These are phyloP conservation scores for Termitomyces sp. DNA, from an alignment of 1,284 basidiomycete genomes.

Conservation along the genomic window DNA sequence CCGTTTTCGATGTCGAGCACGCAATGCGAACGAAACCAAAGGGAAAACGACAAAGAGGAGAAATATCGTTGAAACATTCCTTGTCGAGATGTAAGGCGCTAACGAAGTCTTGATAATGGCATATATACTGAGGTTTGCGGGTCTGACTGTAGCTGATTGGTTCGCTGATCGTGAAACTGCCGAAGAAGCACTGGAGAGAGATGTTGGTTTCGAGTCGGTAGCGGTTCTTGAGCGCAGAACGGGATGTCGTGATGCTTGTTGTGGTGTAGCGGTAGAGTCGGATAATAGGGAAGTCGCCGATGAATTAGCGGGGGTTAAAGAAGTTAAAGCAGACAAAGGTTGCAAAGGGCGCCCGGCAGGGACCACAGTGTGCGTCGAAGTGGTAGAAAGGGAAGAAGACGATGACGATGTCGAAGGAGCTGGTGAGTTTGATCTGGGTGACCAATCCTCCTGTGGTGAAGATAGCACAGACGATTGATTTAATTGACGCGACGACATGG, in stretches of 20 bases:
- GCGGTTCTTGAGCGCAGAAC: constrained; percentile 15
- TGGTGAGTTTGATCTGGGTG: constrained; percentile 36
- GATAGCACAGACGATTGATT: constrained; percentile 9
- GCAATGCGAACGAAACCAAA: constrained; percentile 51
- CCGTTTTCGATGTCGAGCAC: constrained; percentile 37
- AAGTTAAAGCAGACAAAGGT: constrained; percentile 13
- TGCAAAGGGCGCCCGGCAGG: constrained; percentile 30
- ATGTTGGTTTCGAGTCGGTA: constrained; percentile 23
- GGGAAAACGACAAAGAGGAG: constrained; percentile 59
- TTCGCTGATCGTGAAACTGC: constrained; percentile 23
- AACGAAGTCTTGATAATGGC: constrained; percentile 42
- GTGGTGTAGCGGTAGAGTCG: constrained; percentile 16
- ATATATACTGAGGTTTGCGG: constrained; percentile 37
- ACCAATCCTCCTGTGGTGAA: constrained; percentile 1
- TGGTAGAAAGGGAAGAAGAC: constrained; percentile 52
- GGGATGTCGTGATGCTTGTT: constrained; percentile 12
- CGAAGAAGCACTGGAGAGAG: constrained; percentile 16
- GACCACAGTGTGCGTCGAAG: constrained; percentile 52
- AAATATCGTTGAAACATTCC: constrained; percentile 45
- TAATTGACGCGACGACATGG: constrained; percentile 25
- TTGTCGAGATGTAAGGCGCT: constrained; percentile 39
- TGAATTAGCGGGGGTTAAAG: constrained; percentile 21
- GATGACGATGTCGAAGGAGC: constrained; percentile 47
- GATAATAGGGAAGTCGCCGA: constrained; percentile 20
- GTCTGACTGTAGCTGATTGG: constrained; percentile 30